phyloP scores from a whole-genome alignment of 805 yeast species.

The Wilhelminamyces savonicus region DNA sequence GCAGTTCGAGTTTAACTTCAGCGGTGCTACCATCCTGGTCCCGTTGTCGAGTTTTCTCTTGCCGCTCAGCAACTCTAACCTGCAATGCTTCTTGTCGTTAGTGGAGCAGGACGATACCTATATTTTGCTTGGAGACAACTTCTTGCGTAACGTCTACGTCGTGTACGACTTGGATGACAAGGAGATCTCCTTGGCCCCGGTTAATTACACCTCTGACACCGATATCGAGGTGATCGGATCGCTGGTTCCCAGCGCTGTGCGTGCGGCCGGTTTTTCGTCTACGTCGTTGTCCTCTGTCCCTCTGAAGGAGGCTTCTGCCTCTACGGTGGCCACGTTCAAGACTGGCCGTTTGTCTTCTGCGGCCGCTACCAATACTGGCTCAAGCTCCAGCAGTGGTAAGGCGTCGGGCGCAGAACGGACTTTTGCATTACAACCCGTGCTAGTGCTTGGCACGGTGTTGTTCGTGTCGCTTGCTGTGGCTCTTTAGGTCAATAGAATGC shows the following conservation, averaged over 20 bases:
- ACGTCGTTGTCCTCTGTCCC: no score
- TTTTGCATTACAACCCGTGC: no score
- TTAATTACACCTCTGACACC: constrained; percentile 19
- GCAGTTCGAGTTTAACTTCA: constrained; percentile 42
- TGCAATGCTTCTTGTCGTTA: constrained; percentile 19
- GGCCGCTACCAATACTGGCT: no score
- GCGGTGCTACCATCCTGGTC: constrained; percentile 49
- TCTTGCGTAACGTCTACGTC: constrained; percentile 57
- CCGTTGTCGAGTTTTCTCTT: constrained; percentile 34
- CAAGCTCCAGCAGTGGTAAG: no score
- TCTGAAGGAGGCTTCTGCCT: no score
- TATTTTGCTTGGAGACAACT: constrained; percentile 57
- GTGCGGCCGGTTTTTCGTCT: constrained; percentile 40
- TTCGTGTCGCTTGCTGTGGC: no score
- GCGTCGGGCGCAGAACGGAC: no score
- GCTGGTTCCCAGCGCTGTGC: constrained; percentile 45
- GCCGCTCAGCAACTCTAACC: constrained; percentile 2
- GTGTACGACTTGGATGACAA: constrained; percentile 58
- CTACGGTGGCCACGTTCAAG: no score
- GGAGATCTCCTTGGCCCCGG: constrained; percentile 44
- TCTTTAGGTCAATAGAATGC: no score
- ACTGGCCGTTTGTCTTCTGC: no score
- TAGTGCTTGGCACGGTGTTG: no score
- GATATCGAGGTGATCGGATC: constrained; percentile 42
- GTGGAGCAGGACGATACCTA: constrained; percentile 10